phyloP scores from a whole-genome alignment of 345 rosid species.

The Gossypium stocksii region DNA sequence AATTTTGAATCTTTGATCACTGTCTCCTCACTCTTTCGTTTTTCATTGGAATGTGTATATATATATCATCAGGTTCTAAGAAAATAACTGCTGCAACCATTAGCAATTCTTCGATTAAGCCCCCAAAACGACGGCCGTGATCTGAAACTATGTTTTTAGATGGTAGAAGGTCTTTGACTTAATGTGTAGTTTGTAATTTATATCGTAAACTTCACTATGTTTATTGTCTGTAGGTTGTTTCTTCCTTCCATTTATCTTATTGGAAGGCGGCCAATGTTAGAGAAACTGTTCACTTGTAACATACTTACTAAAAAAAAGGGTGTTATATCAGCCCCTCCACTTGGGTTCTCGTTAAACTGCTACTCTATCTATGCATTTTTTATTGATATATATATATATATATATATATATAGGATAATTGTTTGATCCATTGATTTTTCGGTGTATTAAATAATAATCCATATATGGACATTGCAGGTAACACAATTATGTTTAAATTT shows the following conservation, averaged over 20 bases:
- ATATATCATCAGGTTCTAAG: constrained; percentile 37
- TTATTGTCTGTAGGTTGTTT: background rate
- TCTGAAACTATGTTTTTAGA: background rate
- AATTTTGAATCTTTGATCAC: background rate
- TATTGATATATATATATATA: no score
- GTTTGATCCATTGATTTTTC: no score
- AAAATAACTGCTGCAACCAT: constrained; percentile 21
- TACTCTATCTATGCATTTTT: background rate
- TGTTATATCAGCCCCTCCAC: background rate
- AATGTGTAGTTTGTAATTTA: constrained; percentile 9
- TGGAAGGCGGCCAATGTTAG: background rate
- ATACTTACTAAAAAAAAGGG: background rate
- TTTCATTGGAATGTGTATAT: background rate
- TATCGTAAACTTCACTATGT: background rate
- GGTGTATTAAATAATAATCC: no score
- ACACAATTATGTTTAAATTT: no score
- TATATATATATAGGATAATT: no score
- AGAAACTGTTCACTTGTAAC: background rate
- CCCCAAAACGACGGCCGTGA: constrained; percentile 37
- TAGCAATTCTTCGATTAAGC: constrained; percentile 30
- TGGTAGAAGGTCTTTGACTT: background rate
- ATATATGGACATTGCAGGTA: no score
- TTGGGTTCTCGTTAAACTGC: background rate
- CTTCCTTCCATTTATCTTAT: constrained; percentile 6
- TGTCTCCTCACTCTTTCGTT: background rate